Base-by-base conservation (phyloP, 169 alveolate species). In the Plasmodium relictum region DNA sequence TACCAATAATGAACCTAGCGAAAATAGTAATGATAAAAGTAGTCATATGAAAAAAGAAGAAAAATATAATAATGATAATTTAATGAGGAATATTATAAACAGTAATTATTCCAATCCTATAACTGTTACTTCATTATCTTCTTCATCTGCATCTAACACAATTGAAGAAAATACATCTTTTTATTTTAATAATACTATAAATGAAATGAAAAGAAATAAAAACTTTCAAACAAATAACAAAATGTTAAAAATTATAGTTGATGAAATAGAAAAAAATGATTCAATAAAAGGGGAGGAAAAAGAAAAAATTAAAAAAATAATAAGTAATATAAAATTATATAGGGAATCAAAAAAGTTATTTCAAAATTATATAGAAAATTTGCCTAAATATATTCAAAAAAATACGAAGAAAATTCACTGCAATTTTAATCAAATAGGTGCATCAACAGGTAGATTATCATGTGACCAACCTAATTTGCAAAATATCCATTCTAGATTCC, bases 391-490 rank as follows among this genome's bases (percentile, higher is more conserved):
- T 62, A 88, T 74, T 72, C 89, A 74, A 69, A 88, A 88, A 70
- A 69, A 88, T 26, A 88, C 93, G 14, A 76, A 88, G 2, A 74
- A 69, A 61, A 63, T 88, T 26, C 93, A 88, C 42, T 88, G 93
- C 31, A 88, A 74, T 61, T 73, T 88, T 54, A 93, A 92, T 85
- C 96, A 93, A 54, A 74, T 94, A 31, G 91, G 92, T 31, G 90
- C 96, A 1, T 93, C 93, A 39, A 93, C 96, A 1, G 96, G 96
- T 5, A 71, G 96, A 10, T 68, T 93, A 16, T 93, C 96, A 0
- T 80, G 94, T 48, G 92, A 91, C 22, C 80, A 86, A 44, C 95
- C 91, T 14, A 93, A 93, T 48, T 44, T 93, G 66, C 96, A 93
- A 63, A 93, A 92, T 12, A 88, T 93, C 12, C 96, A 88, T 62